Conservation (phyloP, 208 protist genomes). For the Leishmania gerbilli region DNA sequence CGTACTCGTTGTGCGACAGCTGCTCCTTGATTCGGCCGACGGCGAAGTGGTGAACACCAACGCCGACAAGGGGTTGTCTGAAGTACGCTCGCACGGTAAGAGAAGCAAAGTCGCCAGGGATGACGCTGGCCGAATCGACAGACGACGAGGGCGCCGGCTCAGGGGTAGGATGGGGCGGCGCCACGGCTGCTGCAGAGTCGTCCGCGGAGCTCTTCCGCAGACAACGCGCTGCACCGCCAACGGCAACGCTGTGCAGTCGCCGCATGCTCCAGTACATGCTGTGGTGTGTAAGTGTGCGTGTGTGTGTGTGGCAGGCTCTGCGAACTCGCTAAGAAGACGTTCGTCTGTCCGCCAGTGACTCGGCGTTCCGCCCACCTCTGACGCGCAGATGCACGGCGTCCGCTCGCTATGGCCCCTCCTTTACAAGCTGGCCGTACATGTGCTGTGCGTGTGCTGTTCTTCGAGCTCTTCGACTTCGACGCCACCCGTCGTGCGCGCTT, state of each 20-base stretch:
- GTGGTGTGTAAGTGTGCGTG: too few relatives aligned
- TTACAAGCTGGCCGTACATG: background rate
- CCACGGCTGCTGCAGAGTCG: background rate
- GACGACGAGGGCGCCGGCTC: background rate
- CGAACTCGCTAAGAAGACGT: background rate
- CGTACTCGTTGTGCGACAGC: slow-evolving; percentile 62
- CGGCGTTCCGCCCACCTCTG: background rate
- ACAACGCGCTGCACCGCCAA: background rate
- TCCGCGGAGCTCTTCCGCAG: background rate
- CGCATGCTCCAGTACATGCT: background rate
- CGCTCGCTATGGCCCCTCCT: background rate
- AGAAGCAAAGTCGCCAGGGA: slow-evolving; percentile 12
- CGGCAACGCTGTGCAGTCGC: background rate
- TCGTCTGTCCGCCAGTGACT: too few relatives aligned
- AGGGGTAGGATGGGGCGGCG: background rate
- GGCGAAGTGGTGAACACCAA: slow-evolving; percentile 73
- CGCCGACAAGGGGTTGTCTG: slow-evolving; percentile 52
- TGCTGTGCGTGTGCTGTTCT: background rate
- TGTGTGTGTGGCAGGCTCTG: background rate
- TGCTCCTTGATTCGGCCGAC: slow-evolving; percentile 52
- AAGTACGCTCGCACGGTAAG: slow-evolving; percentile 58
- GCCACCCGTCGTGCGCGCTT: background rate
- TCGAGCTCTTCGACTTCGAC: background rate
- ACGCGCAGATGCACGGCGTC: background rate
- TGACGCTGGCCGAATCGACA: background rate